Evolutionary conservation across 2,329 filamentous ascomycete genomes (phyloP).

Genomic region (Thielaviopsis musarum): DNA sequence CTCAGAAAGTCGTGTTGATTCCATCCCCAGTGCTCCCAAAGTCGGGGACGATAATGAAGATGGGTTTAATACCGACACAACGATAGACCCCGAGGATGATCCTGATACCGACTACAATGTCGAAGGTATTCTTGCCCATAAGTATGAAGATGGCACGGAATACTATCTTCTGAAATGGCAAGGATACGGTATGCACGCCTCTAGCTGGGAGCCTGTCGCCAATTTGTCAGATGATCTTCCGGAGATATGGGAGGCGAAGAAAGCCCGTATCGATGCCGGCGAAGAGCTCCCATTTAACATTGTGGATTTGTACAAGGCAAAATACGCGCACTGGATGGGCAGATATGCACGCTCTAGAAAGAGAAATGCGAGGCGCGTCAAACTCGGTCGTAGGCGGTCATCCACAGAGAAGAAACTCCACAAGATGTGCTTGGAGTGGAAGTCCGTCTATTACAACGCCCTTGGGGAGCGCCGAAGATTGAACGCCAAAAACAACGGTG

Average conservation of each 20-base stretch:
- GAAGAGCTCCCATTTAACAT: neutral
- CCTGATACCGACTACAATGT: slow-evolving; percentile 32
- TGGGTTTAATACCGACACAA: slow-evolving; percentile 20
- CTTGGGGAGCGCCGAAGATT: neutral
- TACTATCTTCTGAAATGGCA: slow-evolving; percentile 24
- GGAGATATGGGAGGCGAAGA: neutral
- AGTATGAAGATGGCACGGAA: slow-evolving; percentile 15
- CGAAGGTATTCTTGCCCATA: slow-evolving; percentile 34
- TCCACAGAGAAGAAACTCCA: neutral
- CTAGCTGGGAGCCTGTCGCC: slow-evolving; percentile 33
- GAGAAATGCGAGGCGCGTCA: neutral
- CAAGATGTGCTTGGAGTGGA: neutral
- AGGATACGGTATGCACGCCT: slow-evolving; percentile 20
- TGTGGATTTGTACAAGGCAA: neutral
- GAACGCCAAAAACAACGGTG: neutral
- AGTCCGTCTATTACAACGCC: neutral
- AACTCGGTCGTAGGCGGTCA: neutral
- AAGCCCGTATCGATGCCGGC: neutral
- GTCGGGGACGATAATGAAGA: slow-evolving; percentile 15
- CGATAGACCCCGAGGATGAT: slow-evolving; percentile 19
- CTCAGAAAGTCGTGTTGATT: neutral
- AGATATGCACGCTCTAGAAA: neutral
- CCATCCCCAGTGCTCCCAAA: neutral
- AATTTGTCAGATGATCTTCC: slow-evolving; percentile 20
- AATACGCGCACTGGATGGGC: neutral